These are phyloP conservation scores for Coprinellus aureogranulatus DNA, from an alignment of 768 basidiomycete genomes.

Conservation along the genomic window DNA sequence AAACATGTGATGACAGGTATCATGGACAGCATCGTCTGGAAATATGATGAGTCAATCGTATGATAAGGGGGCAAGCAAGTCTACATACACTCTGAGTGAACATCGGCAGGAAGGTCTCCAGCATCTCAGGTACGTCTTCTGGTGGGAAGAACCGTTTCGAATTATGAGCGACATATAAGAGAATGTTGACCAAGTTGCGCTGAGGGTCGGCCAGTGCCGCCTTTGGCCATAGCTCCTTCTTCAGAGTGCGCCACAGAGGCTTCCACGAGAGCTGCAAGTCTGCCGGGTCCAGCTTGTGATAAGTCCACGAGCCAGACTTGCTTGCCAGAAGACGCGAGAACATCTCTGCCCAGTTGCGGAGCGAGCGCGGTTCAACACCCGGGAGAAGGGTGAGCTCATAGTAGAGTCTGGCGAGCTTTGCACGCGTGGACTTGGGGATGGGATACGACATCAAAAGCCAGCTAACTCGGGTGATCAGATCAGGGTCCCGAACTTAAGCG, in stretches of 20 bases:
- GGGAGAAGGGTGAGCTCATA: conserved; percentile 78
- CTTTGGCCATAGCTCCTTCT: conserved; percentile 76
- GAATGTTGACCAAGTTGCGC: conserved; percentile 67
- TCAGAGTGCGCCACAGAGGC: conserved; percentile 71
- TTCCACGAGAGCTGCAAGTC: conserved; percentile 74
- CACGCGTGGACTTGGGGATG: conserved; percentile 63
- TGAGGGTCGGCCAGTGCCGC: conserved; percentile 55
- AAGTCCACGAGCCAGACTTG: conserved; percentile 52
- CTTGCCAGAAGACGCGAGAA: conserved; percentile 65
- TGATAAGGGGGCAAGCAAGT: no score
- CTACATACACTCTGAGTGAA: conserved; percentile 64
- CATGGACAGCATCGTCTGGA: conserved; percentile 65
- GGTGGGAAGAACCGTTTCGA: conserved; percentile 70
- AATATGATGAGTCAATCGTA: no score
- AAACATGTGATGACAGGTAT: conserved; percentile 76
- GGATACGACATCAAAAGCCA: conserved; percentile 85
- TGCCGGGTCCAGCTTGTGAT: conserved; percentile 61
- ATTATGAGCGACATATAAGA: conserved; percentile 71
- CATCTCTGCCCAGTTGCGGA: conserved; percentile 78
- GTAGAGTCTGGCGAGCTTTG: conserved; percentile 71
- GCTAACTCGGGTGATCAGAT: conserved; percentile 33
- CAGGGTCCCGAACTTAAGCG: background rate
- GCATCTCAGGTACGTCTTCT: conserved; percentile 65
- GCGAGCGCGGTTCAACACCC: conserved; percentile 68
- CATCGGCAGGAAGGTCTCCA: conserved; percentile 66